A percentile compares a stretch with the other conserved stretches of the same genome.
Conservation (phyloP, 1,284 basidiomycete species). For the Ganoderma meredithae region DNA sequence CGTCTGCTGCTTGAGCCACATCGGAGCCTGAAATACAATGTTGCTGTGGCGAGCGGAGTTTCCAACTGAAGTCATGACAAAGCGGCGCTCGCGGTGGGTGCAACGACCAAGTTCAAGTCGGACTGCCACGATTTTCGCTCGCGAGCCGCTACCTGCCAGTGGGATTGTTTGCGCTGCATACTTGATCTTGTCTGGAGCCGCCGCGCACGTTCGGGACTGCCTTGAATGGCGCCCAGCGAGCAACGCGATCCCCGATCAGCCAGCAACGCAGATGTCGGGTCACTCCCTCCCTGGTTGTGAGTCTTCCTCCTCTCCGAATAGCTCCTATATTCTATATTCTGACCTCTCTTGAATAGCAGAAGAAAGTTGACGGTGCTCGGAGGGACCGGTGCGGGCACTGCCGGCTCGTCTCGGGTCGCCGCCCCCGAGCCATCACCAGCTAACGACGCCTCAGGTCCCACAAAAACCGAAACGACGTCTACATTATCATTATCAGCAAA, state of each 20-base stretch:
- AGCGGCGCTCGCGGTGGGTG: neutral
- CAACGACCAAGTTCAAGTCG: neutral
- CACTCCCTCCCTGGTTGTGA: slow-evolving; percentile 4
- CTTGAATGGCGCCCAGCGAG: slow-evolving; percentile 5
- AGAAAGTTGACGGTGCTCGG: slow-evolving; percentile 1
- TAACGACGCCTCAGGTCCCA: neutral
- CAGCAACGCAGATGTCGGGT: neutral
- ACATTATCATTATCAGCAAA: neutral
- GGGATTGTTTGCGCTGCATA: neutral
- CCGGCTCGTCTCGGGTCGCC: neutral
- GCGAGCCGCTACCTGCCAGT: neutral
- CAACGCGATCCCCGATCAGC: slow-evolving; percentile 4
- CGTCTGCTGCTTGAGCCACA: neutral
- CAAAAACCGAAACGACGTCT: neutral
- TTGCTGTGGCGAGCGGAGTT: neutral
- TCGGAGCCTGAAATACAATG: neutral
- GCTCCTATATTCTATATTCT: neutral
- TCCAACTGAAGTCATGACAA: neutral
- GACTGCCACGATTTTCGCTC: neutral
- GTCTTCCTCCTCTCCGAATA: neutral
- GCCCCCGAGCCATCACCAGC: neutral
- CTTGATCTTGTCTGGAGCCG: neutral
- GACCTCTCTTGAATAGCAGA: neutral
- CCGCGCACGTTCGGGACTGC: slow-evolving; percentile 3
- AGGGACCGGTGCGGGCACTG: neutral